These are phyloP conservation scores for Globisporangium recalcitrans DNA, from an alignment of 352 stramenopile species.

Conservation along the genomic window DNA sequence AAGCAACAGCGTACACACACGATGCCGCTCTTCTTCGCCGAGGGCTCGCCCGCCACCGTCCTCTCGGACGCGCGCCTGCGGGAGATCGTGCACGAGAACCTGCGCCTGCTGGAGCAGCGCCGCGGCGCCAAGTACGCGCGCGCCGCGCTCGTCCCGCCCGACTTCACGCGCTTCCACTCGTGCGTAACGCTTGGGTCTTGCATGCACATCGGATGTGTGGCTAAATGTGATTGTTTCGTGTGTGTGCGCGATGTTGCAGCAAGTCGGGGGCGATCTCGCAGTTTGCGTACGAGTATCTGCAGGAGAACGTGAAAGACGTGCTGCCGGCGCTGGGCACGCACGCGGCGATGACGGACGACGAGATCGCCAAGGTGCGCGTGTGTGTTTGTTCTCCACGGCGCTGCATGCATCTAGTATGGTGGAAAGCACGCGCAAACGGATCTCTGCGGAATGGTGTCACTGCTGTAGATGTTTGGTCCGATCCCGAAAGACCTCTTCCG, in stretches of 20 bases:
- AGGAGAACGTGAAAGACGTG: constrained; percentile 80
- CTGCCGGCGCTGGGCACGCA: constrained; percentile 95
- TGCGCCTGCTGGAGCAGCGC: constrained; percentile 59
- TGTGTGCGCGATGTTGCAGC: constrained; percentile 21
- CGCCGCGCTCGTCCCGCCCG: constrained; percentile 91
- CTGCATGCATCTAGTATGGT: not conserved
- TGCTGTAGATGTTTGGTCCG: constrained; percentile 89
- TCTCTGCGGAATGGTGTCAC: not conserved
- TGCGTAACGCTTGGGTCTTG: constrained; percentile 29
- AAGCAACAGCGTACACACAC: not conserved
- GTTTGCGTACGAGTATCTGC: constrained; percentile 92
- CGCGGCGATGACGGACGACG: constrained; percentile 91
- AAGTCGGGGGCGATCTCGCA: constrained; percentile 91
- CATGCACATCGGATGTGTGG: no score
- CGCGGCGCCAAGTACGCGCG: constrained; percentile 50
- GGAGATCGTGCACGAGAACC: constrained; percentile 50
- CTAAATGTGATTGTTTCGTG: not conserved
- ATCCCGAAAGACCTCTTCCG: constrained; percentile 86
- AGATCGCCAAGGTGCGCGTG: constrained; percentile 75
- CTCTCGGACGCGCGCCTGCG: constrained; percentile 61
- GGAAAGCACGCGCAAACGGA: not conserved
- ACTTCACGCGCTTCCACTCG: constrained; percentile 96
- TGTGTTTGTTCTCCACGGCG: not conserved
- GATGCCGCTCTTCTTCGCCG: constrained; percentile 74
- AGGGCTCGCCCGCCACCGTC: constrained; percentile 57